Evolutionary conservation across 2,329 filamentous ascomycete species (phyloP).

Genomic region (Neofusicoccum laricinum): DNA sequence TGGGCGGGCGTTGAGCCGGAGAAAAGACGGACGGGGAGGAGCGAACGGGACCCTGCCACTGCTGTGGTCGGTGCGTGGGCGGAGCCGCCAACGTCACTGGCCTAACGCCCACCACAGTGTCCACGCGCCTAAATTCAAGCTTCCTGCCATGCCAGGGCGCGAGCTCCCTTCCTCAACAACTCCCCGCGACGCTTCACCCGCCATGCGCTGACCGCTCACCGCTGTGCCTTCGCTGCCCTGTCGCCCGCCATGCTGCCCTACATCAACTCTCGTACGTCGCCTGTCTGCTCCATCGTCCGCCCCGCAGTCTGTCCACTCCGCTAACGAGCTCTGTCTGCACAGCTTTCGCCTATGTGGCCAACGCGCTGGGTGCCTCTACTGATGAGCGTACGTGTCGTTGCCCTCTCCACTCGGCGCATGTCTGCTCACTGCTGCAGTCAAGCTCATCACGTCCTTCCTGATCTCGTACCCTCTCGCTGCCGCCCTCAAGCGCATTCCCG

Average conservation of each 20-base stretch:
- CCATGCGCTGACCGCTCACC: slow-evolving; percentile 8
- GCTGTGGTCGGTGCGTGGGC: background rate
- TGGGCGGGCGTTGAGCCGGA: background rate
- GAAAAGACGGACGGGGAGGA: background rate
- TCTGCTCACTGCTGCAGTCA: slow-evolving; percentile 59
- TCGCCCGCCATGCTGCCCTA: slow-evolving; percentile 57
- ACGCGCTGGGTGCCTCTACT: slow-evolving; percentile 58
- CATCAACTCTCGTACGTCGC: slow-evolving; percentile 57
- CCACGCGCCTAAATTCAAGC: background rate
- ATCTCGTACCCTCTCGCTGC: slow-evolving; percentile 89
- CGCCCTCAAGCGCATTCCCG: slow-evolving; percentile 84
- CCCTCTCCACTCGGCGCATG: background rate
- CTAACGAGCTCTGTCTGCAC: background rate
- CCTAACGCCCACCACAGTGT: background rate
- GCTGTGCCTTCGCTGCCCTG: background rate
- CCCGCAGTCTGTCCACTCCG: background rate
- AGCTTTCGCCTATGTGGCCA: slow-evolving; percentile 62
- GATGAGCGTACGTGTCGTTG: slow-evolving; percentile 57
- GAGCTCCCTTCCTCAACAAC: background rate
- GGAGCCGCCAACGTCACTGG: slow-evolving; percentile 20
- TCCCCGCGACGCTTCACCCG: background rate
- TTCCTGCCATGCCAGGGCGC: too few relatives aligned
- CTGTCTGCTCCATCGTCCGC: background rate
- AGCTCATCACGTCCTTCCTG: slow-evolving; percentile 86
- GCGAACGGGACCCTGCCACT: background rate